Evolutionary conservation across 2,329 filamentous ascomycete species (phyloP), one percentile per base, ranked within the genome.

Genomic region (Epichloe sibirici): DNA sequence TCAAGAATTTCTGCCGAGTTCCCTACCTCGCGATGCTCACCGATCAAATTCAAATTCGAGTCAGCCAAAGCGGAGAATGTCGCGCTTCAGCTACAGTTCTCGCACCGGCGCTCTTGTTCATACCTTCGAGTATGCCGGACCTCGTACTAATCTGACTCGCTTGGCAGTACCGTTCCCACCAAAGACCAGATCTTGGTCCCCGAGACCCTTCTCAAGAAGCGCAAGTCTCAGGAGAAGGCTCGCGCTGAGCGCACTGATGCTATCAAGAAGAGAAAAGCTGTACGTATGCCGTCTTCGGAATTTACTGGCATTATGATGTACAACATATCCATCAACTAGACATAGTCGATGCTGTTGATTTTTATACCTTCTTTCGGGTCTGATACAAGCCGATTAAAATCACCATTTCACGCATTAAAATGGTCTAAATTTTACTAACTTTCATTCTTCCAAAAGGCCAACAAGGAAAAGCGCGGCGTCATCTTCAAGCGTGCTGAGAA

Each of bases 401-500:
- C 23, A 37, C 57, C 7, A 35, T 51, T 55, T 38, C 9, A 45
- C 17, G n/a, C 48, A 48, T 28, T 12, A 12, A n/a, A 37, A 45
- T 28, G 12, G 7, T 64, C 70, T 76, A 60, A 76, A 68, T 7
- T 35, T 23, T 61, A 62, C 63, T 61, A 44, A 39, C 58, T 57
- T 45, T 66, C 8, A n/a, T 12, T 34, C 8, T 25, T 45, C 4
- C 11, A 98, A 17, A 28, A 98, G 89, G 85, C 88, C 79, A 93
- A 88, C 83, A 98, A 97, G 85, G 86, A 95, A 81, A 98, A 97
- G 88, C 90, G 93, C 69, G 79, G 81, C 65, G 87, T 91, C 71
- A 95, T 98, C 85, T 98, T 98, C 89, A 95, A 97, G 85, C 90
- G 93, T 75, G 93, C 93, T 67, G 93, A 98, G 83, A 90, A 93